phyloP scores from a whole-genome alignment of 1,284 basidiomycete species.

The Naganishia sp. region DNA sequence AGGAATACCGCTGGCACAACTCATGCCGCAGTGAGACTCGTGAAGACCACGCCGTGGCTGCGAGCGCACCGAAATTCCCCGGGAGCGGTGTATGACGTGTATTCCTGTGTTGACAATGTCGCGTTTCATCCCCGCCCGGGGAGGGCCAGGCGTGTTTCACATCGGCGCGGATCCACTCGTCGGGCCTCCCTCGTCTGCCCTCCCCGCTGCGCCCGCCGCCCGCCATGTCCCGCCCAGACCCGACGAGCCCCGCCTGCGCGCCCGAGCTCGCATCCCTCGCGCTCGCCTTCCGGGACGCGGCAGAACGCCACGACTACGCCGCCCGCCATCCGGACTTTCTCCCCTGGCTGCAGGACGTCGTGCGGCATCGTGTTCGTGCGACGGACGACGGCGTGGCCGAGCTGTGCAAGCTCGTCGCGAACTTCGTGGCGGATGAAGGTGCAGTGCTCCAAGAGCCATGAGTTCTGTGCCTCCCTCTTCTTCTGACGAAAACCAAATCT shows the following conservation, averaged over 20 bases:
- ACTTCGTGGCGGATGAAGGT: slow-evolving; percentile 23
- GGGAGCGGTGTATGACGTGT: no score
- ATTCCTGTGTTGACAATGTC: no score
- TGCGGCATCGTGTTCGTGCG: background rate
- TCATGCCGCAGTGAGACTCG: no score
- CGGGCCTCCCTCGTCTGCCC: background rate
- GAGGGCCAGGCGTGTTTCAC: background rate
- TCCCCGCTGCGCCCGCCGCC: background rate
- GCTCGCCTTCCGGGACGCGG: slow-evolving; percentile 3
- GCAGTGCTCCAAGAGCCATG: background rate
- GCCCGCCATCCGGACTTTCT: background rate
- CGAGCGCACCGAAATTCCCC: no score
- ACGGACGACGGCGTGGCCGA: background rate
- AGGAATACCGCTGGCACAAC: no score
- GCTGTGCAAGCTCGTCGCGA: slow-evolving; percentile 10
- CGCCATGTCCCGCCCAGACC: background rate
- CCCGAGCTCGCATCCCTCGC: slow-evolving; percentile 3
- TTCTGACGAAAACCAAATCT: background rate
- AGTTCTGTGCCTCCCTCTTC: background rate
- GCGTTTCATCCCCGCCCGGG: no score
- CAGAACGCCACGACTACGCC: background rate
- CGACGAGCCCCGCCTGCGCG: background rate
- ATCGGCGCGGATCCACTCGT: background rate
- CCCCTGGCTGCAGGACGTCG: slow-evolving; percentile 8
- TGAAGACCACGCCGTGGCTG: no score